Evolutionary conservation across 2,329 filamentous ascomycete species (phyloP), one percentile per base, ranked within the genome.

Genomic region (Calonectria multiphialidica): DNA sequence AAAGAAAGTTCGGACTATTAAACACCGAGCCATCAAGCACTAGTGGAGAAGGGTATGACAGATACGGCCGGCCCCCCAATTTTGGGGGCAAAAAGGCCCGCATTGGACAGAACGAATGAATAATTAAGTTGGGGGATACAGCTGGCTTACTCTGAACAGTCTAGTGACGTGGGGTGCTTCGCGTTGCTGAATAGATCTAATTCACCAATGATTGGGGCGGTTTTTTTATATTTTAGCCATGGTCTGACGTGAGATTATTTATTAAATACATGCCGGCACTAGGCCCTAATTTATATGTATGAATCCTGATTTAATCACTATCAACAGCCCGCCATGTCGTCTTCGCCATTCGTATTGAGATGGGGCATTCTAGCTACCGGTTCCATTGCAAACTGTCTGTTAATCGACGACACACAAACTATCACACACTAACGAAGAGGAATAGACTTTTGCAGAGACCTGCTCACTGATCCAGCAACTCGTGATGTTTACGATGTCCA

Each of bases 401-500:
- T 6, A 28, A 16, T n/a, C 33, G 42, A n/a, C 6, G 4, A 6
- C 8, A 16, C 6, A 28, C 13, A 2, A 25, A 8, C 9, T 9
- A 4, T 42, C 15, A 12, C 12, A 16, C 21, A 8, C 35, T 61
- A 6, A 61, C 35, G 25, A 25, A 18, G 21, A 15, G 18, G 18
- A 8, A 4, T 7, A 64, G 61, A 49, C 61, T 64, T 64, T 49
- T 47, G 25, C 44, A 64, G 45, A 28, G 61, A 64, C 42, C 44
- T 64, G 1, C 25, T 47, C 28, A 64, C 61, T 21, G 44, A 64
- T 49, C 61, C 61, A 2, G 42, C 16, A 16, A 49, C 6, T 64
- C 61, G 61, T 10, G 21, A 64, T 64, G 44, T 28, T 37, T 18
- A 8, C n/a, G 61, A 64, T n/a, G n/a, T 64, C 12, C 47, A 25